Evolutionary conservation across 345 rosid genomes (phyloP).

Genomic region (Limnanthes douglasii): DNA sequence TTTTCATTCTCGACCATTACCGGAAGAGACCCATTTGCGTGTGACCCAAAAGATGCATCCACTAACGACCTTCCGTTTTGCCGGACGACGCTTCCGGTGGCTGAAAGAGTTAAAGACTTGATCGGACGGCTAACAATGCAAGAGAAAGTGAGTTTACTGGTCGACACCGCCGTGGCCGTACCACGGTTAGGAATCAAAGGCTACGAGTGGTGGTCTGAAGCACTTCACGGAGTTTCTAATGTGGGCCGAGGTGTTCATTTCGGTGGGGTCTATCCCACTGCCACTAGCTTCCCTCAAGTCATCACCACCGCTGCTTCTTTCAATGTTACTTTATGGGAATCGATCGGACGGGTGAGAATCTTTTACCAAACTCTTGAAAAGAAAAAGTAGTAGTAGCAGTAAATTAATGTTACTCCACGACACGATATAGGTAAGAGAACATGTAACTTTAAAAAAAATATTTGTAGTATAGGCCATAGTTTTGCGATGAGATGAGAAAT

Average conservation of each 20-base stretch:
- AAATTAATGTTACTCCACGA: no score
- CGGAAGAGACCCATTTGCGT: conserved; percentile 38
- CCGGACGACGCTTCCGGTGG: conserved; percentile 22
- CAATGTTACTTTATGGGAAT: conserved; percentile 70
- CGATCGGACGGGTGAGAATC: conserved; percentile 58
- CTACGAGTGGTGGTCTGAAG: conserved; percentile 98
- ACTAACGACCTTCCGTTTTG: conserved; percentile 40
- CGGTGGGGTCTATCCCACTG: conserved; percentile 45
- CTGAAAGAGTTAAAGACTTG: conserved; percentile 46
- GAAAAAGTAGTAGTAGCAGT: no score
- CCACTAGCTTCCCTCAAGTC: conserved; percentile 93
- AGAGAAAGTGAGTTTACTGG: conserved; percentile 59
- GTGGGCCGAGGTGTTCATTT: conserved; percentile 69
- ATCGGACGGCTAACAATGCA: conserved; percentile 48
- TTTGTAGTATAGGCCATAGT: no score
- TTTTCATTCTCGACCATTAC: conserved; percentile 8
- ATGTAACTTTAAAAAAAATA: no score
- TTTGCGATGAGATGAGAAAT: no score
- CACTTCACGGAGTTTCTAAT: conserved; percentile 80
- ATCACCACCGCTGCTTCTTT: conserved; percentile 84
- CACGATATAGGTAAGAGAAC: no score
- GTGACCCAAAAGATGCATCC: conserved; percentile 31
- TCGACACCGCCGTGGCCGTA: conserved; percentile 46
- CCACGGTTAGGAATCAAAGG: conserved; percentile 67
- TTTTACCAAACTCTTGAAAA: no score